Base-by-base conservation (phyloP, 805 yeast genomes). In the Sugiyamaella marilandica region DNA sequence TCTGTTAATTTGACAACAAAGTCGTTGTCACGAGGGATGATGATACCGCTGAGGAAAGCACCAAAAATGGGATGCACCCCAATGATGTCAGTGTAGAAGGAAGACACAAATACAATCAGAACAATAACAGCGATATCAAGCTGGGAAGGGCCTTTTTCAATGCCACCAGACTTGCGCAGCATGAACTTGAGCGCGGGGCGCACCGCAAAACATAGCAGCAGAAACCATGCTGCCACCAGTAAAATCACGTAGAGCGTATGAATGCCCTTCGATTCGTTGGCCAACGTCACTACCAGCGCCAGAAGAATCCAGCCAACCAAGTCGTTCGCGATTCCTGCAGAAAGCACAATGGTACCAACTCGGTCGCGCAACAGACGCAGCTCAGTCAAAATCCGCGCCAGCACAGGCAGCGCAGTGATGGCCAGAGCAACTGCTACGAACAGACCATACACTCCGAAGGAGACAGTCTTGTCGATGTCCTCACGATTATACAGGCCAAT, bases 11-110 rank as follows among this genome's bases (percentile, higher is more conserved):
- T 78, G 37, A 85, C 77, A 14, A 83, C 89, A 64, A 83, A 85
- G 14, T 85, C 85, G 60, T 83, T 80, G 47, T 86, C 90, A 60
- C 92, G 74, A 8, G 95, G 95, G 5, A 86, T 78, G 49, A 87
- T 79, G 32, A 84, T 71, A 3, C 95, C 95, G 10, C 82, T 81
- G 68, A 87, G 75, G 62, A 87, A 87, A 0, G 92, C 94, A 41
- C 95, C 95, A 68, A 87, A 87, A 59, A 87, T 87, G 0, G 94
- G 86, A 67, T 87, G 95, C 10, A 85, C 92, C 4, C 95, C 95
- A 56, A 87, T 84, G 53, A 87, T 84, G 65, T 85, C 91, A 1
- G 95, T 87, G 65, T 80, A 85, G 67, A 86, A 87, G 1, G 94
- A 81, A 2, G 91, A 84, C 2, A 77, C 65, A 55, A 87, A 79